These are phyloP conservation scores for Fusarium sp. DNA, from an alignment of 2,329 filamentous ascomycete genomes.

Conservation along the genomic window DNA sequence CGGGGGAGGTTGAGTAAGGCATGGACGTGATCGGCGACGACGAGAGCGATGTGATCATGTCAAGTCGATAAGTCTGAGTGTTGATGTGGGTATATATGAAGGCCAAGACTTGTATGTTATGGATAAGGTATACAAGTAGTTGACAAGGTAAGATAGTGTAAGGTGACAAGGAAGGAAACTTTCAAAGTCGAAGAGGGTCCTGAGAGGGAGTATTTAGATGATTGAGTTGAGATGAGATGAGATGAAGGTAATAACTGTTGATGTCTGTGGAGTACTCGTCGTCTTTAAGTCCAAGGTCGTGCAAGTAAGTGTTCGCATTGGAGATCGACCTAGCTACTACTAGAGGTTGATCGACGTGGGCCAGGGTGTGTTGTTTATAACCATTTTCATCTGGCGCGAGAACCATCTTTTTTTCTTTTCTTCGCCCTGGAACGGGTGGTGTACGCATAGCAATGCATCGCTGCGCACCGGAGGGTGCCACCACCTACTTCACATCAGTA, in stretches of 20 bases:
- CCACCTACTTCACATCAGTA: neutral
- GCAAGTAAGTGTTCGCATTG: conserved; percentile 46
- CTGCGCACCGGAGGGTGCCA: neutral
- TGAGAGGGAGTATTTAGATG: conserved; percentile 39
- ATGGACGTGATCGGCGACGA: conserved; percentile 20
- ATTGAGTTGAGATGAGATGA: conserved; percentile 25
- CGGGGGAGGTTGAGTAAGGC: conserved; percentile 26
- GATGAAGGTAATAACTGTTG: conserved; percentile 32
- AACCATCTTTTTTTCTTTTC: conserved; percentile 24
- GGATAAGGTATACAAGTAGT: conserved; percentile 19
- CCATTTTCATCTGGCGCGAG: conserved; percentile 31
- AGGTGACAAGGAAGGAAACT: neutral
- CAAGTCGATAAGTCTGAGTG: conserved; percentile 12
- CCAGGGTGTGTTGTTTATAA: conserved; percentile 40
- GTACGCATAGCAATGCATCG: conserved; percentile 7
- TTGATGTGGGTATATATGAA: conserved; percentile 24
- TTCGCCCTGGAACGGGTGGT: conserved; percentile 16
- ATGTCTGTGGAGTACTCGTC: conserved; percentile 40
- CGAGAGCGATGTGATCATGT: conserved; percentile 29
- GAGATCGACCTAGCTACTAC: conserved; percentile 42
- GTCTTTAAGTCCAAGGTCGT: conserved; percentile 34
- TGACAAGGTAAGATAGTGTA: neutral
- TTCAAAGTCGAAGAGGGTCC: conserved; percentile 17
- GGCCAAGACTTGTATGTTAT: conserved; percentile 25
- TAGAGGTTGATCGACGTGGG: conserved; percentile 41